A percentile compares a stretch with the other conserved stretches of the same genome.
phyloP scores from a whole-genome alignment of 495 filamentous ascomycete species.

The Aspergillus conjunctus region DNA sequence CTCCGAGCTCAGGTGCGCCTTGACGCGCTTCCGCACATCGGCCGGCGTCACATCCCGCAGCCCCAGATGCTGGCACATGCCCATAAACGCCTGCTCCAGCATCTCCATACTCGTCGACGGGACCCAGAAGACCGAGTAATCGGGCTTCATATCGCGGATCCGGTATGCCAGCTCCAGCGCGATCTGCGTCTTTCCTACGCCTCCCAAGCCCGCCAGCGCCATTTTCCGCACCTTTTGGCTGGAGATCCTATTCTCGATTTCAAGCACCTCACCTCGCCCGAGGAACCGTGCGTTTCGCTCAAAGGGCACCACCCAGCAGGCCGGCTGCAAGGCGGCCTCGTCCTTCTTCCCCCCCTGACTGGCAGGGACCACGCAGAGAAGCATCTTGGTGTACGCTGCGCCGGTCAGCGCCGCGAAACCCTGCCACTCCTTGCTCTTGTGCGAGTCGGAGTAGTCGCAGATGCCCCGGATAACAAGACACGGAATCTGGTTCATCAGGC shows the following conservation, averaged over 20 bases:
- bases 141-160: constrained; percentile 30
- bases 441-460: neutral
- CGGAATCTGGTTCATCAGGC: neutral
- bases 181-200: constrained; percentile 48
- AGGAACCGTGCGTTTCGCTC: neutral
- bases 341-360: neutral
- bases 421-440: neutral
- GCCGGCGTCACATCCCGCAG: neutral
- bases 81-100: constrained; percentile 9
- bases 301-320: neutral
- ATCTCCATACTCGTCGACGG: constrained; percentile 6
- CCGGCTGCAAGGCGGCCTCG: neutral
- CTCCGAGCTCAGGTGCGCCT: constrained; percentile 2
- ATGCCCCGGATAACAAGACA: neutral
- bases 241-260: neutral
- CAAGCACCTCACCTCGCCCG: neutral
- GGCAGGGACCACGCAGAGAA: neutral
- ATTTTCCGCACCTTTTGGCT: constrained; percentile 18
- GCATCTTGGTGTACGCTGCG: neutral
- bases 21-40: neutral
- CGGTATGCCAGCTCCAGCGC: constrained; percentile 38
- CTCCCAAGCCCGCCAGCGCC: constrained; percentile 39
- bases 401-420: neutral
- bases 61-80: neutral
- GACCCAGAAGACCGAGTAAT: constrained; percentile 9